Conservation (phyloP, 495 filamentous ascomycete species). For the Oidiodendron maius region DNA sequence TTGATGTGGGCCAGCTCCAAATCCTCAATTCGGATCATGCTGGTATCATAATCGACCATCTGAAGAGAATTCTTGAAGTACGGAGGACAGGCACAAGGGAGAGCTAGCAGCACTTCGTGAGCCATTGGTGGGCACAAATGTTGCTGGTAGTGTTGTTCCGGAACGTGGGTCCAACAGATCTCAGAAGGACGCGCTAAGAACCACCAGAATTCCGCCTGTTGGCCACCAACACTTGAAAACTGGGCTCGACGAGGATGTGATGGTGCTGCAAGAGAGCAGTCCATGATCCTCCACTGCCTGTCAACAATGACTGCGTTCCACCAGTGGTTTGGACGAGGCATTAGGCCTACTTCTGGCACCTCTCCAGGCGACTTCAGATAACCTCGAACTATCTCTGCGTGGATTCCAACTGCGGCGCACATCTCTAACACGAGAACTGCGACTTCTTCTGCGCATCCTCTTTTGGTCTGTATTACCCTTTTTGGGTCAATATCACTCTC, state of each 20-base stretch:
- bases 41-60: conserved; percentile 88
- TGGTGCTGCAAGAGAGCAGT: conserved; percentile 85
- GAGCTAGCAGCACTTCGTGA: conserved; percentile 72
- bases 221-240: conserved; percentile 65
- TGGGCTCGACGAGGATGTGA: conserved; percentile 73
- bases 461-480: conserved; percentile 73
- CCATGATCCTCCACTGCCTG: conserved; percentile 94
- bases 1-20: conserved; percentile 89
- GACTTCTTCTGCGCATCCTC: conserved; percentile 88
- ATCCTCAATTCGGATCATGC: conserved; percentile 76
- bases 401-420: conserved; percentile 85
- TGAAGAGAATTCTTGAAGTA: conserved; percentile 78
- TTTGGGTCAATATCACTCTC: conserved; percentile 73
- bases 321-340: conserved; percentile 87
- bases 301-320: conserved; percentile 97
- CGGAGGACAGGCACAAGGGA: conserved; percentile 79
- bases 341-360: conserved; percentile 64
- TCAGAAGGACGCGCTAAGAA: conserved; percentile 84
- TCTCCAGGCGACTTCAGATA: conserved; percentile 91
- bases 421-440: conserved; percentile 86
- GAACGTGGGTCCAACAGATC: conserved; percentile 92
- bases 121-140: conserved; percentile 87
- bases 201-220: conserved; percentile 79
- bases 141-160: conserved; percentile 76
- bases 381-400: conserved; percentile 76